These are phyloP conservation scores for Colletotrichum sansevieriae DNA, from an alignment of 2,329 filamentous ascomycete species.

Conservation along the genomic window DNA sequence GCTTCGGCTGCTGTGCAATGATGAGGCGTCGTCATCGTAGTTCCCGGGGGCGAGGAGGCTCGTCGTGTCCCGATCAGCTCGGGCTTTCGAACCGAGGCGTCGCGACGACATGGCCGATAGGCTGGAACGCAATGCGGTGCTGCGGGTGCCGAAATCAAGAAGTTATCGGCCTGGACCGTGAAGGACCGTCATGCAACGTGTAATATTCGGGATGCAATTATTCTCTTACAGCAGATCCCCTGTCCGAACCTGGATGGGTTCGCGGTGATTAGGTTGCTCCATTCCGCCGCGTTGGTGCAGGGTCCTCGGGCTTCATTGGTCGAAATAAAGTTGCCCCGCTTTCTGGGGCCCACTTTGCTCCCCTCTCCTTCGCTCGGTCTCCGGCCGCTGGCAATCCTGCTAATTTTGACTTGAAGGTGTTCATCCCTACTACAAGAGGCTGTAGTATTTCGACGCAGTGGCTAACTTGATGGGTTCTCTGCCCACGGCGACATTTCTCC, in stretches of 20 bases:
- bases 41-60: conserved; percentile 72
- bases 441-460: neutral
- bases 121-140: conserved; percentile 1
- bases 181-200: conserved; percentile 19
- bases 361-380: conserved; percentile 6
- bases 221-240: conserved; percentile 24
- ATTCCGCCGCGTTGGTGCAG: conserved; percentile 11
- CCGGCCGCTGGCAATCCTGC: conserved; percentile 1
- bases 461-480: neutral
- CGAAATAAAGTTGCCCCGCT: conserved; percentile 3
- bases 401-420: neutral
- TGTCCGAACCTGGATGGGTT: conserved; percentile 25
- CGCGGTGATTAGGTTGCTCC: conserved; percentile 24
- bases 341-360: conserved; percentile 3
- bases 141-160: neutral
- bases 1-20: conserved; percentile 73
- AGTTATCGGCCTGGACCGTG: conserved; percentile 23
- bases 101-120: conserved; percentile 36
- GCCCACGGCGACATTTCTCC: neutral
- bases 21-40: conserved; percentile 78
- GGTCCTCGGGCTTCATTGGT: conserved; percentile 30
- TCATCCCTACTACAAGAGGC: neutral
- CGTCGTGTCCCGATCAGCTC: conserved; percentile 47
- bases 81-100: conserved; percentile 26
- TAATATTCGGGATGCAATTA: conserved; percentile 8